Evolutionary conservation across 176 grass and related monocot species (phyloP).

Genomic region (Chloris gayana): DNA sequence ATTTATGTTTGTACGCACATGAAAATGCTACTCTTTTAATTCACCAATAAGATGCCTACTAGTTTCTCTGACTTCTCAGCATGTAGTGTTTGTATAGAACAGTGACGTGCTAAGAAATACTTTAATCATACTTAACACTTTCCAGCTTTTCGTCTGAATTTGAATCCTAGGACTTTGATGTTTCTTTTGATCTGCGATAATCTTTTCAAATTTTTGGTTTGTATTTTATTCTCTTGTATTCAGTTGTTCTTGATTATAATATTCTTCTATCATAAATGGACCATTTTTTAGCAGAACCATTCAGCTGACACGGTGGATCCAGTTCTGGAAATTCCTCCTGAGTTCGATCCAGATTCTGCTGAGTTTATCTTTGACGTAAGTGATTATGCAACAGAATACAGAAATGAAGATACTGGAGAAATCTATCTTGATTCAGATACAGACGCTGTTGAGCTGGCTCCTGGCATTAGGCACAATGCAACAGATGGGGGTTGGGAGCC

Average conservation of each 20-base stretch:
- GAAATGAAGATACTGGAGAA: conserved; percentile 29
- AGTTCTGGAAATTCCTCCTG: conserved; percentile 50
- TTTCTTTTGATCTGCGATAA: background rate
- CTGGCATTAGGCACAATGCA: conserved; percentile 34
- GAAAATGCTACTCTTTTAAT: too few species aligned
- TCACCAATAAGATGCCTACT: too few species aligned
- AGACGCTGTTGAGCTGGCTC: conserved; percentile 42
- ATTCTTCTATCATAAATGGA: conserved; percentile 33
- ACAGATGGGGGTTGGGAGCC: conserved; percentile 38
- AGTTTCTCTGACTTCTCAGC: too few species aligned
- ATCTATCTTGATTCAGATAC: conserved; percentile 49
- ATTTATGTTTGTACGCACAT: background rate
- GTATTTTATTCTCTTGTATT: conserved; percentile 9
- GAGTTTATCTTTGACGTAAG: conserved; percentile 66
- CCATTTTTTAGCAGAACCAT: conserved; percentile 35
- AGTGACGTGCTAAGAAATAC: too few species aligned
- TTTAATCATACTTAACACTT: too few species aligned
- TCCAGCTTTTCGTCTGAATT: too few species aligned
- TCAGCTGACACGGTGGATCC: conserved; percentile 32
- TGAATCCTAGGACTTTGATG: background rate
- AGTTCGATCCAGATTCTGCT: conserved; percentile 63
- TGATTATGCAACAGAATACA: conserved; percentile 52
- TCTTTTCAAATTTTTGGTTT: background rate
- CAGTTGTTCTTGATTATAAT: conserved; percentile 8
- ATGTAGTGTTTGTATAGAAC: too few species aligned